phyloP scores from a whole-genome alignment of 169 alveolate species.

The Plasmodium falciparum region DNA sequence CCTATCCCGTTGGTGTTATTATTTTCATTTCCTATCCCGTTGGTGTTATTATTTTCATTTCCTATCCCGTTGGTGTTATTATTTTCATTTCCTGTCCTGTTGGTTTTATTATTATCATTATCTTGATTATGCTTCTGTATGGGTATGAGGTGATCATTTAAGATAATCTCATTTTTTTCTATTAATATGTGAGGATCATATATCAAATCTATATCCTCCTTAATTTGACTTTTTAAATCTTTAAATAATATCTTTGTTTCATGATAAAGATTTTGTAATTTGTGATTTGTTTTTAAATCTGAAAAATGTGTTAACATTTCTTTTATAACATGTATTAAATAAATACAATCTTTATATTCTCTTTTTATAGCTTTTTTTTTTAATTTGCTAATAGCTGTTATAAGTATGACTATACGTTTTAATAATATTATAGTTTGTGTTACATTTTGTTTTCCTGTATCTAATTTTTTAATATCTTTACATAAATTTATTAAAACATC shows the following conservation, averaged over 20 bases:
- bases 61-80: too few species aligned
- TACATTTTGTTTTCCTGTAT: conserved; percentile 72
- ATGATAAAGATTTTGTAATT: conserved; percentile 11
- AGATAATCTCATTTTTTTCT: conserved; percentile 28
- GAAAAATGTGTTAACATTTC: conserved; percentile 40
- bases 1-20: neutral
- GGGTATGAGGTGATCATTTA: conserved; percentile 9
- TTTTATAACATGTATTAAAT: conserved; percentile 33
- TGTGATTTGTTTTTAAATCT: conserved; percentile 17
- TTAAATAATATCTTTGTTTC: conserved; percentile 34
- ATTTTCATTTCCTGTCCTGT: too few species aligned
- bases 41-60: neutral
- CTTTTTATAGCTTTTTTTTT: conserved; percentile 72
- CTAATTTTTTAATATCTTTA: conserved; percentile 68
- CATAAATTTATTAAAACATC: conserved; percentile 43
- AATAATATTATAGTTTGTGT: conserved; percentile 60
- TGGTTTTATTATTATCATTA: neutral
- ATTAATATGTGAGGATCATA: conserved; percentile 64
- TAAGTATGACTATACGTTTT: conserved; percentile 65
- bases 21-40: neutral
- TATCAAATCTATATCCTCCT: conserved; percentile 59
- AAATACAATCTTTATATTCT: conserved; percentile 50
- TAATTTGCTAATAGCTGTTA: conserved; percentile 60
- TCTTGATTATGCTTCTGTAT: too few species aligned
- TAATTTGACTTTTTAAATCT: conserved; percentile 60